Evolutionary conservation across 2,329 filamentous ascomycete species (phyloP).

Genomic region (Ophiostoma triangulosporum): DNA sequence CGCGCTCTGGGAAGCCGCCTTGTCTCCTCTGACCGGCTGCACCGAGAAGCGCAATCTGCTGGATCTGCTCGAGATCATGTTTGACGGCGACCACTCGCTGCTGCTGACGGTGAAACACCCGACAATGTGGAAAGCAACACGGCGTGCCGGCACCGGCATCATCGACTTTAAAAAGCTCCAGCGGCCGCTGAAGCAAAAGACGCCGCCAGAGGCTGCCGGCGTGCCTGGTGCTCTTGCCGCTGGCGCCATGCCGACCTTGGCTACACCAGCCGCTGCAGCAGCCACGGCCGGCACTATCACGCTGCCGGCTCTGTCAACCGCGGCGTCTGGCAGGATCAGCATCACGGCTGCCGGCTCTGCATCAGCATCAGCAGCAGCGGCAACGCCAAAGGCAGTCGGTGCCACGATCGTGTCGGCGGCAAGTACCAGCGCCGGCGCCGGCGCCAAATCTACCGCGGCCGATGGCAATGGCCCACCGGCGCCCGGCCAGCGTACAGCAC

Average conservation of each 20-base stretch:
- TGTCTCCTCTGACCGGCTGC: slow-evolving; percentile 32
- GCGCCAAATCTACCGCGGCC: neutral
- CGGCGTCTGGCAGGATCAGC: neutral
- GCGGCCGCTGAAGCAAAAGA: slow-evolving; percentile 8
- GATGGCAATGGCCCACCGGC: neutral
- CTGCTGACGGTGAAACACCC: slow-evolving; percentile 33
- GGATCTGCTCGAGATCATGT: slow-evolving; percentile 37
- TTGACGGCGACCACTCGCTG: slow-evolving; percentile 33
- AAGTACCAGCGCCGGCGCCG: neutral
- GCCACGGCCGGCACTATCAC: neutral
- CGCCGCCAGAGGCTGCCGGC: neutral
- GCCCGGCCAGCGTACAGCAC: slow-evolving; percentile 5
- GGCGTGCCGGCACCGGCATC: slow-evolving; percentile 11
- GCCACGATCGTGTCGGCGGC: neutral
- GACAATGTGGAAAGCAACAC: slow-evolving; percentile 28
- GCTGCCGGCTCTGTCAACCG: neutral
- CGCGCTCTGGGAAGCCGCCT: slow-evolving; percentile 35
- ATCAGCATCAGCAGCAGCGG: neutral
- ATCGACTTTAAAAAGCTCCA: slow-evolving; percentile 13
- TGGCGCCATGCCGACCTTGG: neutral
- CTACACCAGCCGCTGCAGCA: neutral
- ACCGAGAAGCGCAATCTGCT: slow-evolving; percentile 36
- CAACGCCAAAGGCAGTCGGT: neutral
- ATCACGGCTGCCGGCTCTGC: neutral
- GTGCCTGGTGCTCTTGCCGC: neutral